phyloP scores from a whole-genome alignment of 83 land plant species.

The Picea abies region DNA sequence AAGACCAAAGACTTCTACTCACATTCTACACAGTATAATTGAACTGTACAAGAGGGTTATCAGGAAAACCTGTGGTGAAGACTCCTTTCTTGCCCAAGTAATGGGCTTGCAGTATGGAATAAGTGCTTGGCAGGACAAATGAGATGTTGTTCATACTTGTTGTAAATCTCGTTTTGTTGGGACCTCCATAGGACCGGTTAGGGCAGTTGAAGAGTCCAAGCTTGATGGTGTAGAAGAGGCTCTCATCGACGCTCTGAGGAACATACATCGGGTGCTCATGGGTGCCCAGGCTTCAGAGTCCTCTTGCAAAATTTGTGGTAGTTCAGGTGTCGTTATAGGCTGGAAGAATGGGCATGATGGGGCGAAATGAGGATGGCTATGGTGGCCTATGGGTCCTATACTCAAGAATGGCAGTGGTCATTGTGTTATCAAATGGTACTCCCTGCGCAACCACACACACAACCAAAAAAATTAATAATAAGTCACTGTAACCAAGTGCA shows the following conservation, averaged over 20 bases:
- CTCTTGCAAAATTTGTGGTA: constrained; percentile 30
- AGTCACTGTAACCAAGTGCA: no score
- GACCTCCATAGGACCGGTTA: constrained; percentile 40
- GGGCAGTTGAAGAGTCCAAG: constrained; percentile 34
- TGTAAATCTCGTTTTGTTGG: constrained; percentile 22
- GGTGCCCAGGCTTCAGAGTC: constrained; percentile 26
- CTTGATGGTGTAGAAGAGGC: constrained; percentile 61
- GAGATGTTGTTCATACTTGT: constrained; percentile 12
- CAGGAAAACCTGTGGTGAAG: constrained; percentile 32
- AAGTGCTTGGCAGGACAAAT: constrained; percentile 21
- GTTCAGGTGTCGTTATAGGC: constrained; percentile 61
- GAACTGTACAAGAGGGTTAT: constrained; percentile 26
- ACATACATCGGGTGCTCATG: background rate
- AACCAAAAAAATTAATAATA: no score
- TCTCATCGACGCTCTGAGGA: constrained; percentile 36
- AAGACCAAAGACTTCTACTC: no score
- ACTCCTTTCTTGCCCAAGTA: background rate
- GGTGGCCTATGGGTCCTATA: no score
- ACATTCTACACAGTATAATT: constrained; percentile 26
- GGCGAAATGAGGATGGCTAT: background rate
- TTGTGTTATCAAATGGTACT: constrained; percentile 30
- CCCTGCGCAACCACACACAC: background rate
- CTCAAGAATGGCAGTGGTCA: no score
- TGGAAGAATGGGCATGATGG: constrained; percentile 50
- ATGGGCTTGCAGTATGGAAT: background rate